These are phyloP conservation scores for Dryadomyces sulphureus DNA, from an alignment of 2,329 filamentous ascomycete species.

Conservation along the genomic window DNA sequence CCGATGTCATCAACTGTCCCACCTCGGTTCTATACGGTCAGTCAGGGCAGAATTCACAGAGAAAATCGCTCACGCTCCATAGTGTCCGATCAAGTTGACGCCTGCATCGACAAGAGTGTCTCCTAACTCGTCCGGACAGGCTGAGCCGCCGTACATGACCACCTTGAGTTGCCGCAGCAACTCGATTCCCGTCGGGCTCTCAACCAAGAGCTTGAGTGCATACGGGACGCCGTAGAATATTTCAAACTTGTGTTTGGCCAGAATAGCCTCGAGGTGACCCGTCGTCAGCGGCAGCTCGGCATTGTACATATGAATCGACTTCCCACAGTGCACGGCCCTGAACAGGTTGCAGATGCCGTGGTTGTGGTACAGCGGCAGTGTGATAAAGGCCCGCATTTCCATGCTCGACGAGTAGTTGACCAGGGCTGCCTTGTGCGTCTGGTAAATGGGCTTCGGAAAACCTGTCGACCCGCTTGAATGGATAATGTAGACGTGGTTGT, in stretches of 20 bases:
- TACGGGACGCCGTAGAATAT: constrained; percentile 50
- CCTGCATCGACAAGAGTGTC: neutral
- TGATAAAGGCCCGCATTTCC: constrained; percentile 33
- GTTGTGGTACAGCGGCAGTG: constrained; percentile 43
- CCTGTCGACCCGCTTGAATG: constrained; percentile 38
- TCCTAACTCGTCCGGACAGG: constrained; percentile 34
- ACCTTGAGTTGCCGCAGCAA: constrained; percentile 30
- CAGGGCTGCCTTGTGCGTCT: constrained; percentile 35
- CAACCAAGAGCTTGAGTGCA: constrained; percentile 45
- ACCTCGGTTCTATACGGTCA: constrained; percentile 31
- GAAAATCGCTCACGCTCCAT: constrained; percentile 24
- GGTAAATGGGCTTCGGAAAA: constrained; percentile 47
- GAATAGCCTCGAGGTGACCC: constrained; percentile 28
- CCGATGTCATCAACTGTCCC: constrained; percentile 46
- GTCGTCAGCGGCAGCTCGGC: constrained; percentile 38
- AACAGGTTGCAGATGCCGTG: constrained; percentile 42
- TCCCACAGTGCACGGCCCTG: constrained; percentile 33
- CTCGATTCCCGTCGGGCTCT: constrained; percentile 37
- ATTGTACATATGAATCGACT: constrained; percentile 38
- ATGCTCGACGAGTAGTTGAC: constrained; percentile 27
- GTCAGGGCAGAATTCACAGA: constrained; percentile 23
- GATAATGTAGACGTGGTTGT: constrained; percentile 14
- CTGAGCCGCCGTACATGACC: constrained; percentile 42
- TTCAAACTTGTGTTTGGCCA: constrained; percentile 28
- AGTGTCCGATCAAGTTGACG: constrained; percentile 13